Evolutionary conservation across 2,329 filamentous ascomycete species (phyloP), one percentile per base, ranked within the genome.

Genomic region (Trichophyton rubrum): DNA sequence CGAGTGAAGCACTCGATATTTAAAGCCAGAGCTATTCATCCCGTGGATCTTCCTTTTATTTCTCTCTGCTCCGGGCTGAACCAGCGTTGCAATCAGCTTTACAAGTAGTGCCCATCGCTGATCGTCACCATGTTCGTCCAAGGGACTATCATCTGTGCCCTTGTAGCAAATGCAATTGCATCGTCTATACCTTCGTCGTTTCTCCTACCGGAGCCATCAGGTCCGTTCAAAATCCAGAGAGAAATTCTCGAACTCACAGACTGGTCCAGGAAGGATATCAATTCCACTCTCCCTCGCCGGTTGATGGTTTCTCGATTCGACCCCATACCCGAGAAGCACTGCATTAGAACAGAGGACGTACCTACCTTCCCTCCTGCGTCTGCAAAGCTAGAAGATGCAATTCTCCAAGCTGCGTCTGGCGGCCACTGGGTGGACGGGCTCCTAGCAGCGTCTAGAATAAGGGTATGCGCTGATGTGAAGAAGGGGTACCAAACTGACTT

Each of bases 281-380:
- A 63, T 56, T 41, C 51, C 8, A 62, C 60, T n/a, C 60, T 60
- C 40, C 49, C 40, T 38, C 62, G 62, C 11, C 33, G 61, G 35
- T 7, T 64, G 20, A 64, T 64, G 60, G 47, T 64, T n/a, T 60
- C 62, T 24, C 62, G 59, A 17, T 62, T 64, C 58, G 56, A 62
- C 27, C 62, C 62, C 7, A 59, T 62, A 30, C 47, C 55, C 6
- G 49, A 59, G 15, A 40, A 41, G 7, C 30, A 56, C 43, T 63
- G 60, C 22, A 7, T 20, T 7, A 58, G 59, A 35, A 58, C 45
- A 15, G 51, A 49, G 35, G 51, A 62, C 8, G 59, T 62, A 6
- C 58, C 27, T 22, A 62, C 60, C 27, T 60, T 63, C 55, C 47
- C 60, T 2, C 20, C 60, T 7, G 51, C 38, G 9, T 51, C 56